A percentile compares a stretch with the other conserved stretches of the same genome.
Conservation (phyloP, 345 rosid species). For the Clarkia xantiana region DNA sequence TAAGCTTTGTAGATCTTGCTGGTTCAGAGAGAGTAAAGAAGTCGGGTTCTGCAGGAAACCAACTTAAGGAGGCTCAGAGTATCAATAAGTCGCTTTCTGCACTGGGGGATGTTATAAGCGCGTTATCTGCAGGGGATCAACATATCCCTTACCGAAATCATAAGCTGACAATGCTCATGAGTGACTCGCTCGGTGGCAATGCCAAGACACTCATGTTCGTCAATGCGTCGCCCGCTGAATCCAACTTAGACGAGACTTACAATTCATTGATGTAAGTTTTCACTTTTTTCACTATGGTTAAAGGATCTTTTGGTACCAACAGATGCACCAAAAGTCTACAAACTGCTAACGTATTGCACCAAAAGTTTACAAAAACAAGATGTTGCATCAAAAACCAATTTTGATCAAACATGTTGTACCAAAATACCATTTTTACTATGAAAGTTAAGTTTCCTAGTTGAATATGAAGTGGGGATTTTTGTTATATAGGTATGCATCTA, state of each 20-base stretch:
- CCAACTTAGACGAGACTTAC: conserved; percentile 83
- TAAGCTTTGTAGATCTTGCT: conserved; percentile 96
- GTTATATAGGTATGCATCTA: conserved; percentile 67
- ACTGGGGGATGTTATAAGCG: conserved; percentile 86
- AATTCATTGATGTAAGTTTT: conserved; percentile 61
- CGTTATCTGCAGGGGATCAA: conserved; percentile 71
- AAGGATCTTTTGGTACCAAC: background rate
- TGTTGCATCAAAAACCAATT: too few relatives aligned
- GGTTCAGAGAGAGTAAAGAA: conserved; percentile 94
- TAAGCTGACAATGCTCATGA: conserved; percentile 92
- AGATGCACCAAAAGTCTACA: too few relatives aligned
- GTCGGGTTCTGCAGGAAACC: conserved; percentile 78
- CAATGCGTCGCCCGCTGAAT: conserved; percentile 76
- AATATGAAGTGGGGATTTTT: background rate
- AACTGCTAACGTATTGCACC: too few relatives aligned
- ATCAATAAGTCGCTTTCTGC: conserved; percentile 94
- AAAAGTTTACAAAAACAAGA: too few relatives aligned
- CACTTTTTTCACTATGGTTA: background rate
- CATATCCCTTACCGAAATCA: conserved; percentile 92
- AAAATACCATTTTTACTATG: too few relatives aligned
- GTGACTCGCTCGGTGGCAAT: conserved; percentile 96
- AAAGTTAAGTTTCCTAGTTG: background rate
- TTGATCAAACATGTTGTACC: too few relatives aligned
- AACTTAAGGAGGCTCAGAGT: conserved; percentile 96
- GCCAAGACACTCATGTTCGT: conserved; percentile 97